phyloP scores from a whole-genome alignment of 176 grass and related monocot genomes.

The Bromus sterilis region DNA sequence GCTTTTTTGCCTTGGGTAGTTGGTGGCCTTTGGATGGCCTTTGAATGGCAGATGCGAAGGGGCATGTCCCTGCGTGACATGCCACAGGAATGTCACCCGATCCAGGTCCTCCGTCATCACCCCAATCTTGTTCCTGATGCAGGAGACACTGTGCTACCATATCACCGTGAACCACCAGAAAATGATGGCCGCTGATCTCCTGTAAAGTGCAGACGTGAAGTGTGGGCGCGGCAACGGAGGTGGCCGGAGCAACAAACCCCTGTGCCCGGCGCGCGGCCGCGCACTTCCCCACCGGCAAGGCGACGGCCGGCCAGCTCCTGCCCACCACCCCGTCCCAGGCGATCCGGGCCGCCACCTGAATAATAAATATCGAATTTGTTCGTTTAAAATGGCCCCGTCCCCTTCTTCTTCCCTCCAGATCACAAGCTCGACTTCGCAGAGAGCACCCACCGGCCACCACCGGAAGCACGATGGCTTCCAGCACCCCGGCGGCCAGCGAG shows the following conservation, averaged over 20 bases:
- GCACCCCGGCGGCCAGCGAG: constrained; percentile 11
- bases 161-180: neutral
- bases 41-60: too few relatives aligned
- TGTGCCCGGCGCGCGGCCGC: neutral
- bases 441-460: neutral
- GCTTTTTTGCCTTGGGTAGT: too few relatives aligned
- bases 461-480: constrained; percentile 12
- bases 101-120: too few relatives aligned
- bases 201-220: neutral
- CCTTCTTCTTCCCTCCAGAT: too few relatives aligned
- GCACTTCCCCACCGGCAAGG: neutral
- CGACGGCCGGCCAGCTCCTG: neutral
- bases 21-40: too few relatives aligned
- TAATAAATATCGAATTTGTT: neutral
- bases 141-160: neutral
- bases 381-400: neutral
- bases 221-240: neutral
- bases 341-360: neutral
- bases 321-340: neutral
- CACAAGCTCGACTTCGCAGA: neutral
- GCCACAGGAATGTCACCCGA: too few relatives aligned
- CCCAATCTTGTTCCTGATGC: neutral
- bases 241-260: neutral
- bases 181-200: neutral
- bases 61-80: too few relatives aligned